Evolutionary conservation across 495 filamentous ascomycete species (phyloP).

Genomic region (Daldinia bambusicola): DNA sequence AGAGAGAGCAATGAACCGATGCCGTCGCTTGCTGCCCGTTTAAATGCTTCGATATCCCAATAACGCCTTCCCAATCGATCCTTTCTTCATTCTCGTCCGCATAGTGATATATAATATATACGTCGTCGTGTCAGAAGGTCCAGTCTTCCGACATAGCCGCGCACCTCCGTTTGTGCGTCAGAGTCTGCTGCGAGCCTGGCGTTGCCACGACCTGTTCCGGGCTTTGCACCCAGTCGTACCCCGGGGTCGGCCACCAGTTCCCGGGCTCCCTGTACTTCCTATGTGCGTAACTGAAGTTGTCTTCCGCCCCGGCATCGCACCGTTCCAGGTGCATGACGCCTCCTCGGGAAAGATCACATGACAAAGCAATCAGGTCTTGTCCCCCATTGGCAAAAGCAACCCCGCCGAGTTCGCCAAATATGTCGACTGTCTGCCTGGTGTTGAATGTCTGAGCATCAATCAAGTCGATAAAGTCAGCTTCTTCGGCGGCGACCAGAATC

Average conservation of each 20-base stretch:
- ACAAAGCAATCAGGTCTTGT: conserved; percentile 74
- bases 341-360: conserved; percentile 77
- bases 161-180: conserved; percentile 47
- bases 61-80: conserved; percentile 28
- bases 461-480: conserved; percentile 82
- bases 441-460: conserved; percentile 77
- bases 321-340: conserved; percentile 83
- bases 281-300: conserved; percentile 46
- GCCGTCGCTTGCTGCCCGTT: conserved; percentile 43
- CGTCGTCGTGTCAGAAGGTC: conserved; percentile 48
- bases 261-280: conserved; percentile 14
- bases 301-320: conserved; percentile 57
- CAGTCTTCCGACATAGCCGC: conserved; percentile 47
- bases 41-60: conserved; percentile 39
- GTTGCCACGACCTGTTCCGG: conserved; percentile 46
- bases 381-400: conserved; percentile 79
- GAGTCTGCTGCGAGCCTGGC: conserved; percentile 38
- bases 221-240: conserved; percentile 51
- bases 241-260: conserved; percentile 26
- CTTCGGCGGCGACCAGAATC: conserved; percentile 81
- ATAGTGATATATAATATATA: conserved; percentile 11
- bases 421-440: conserved; percentile 78
- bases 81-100: conserved; percentile 18
- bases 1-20: conserved; percentile 39
- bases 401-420: conserved; percentile 88